These are phyloP conservation scores for Endocarpon pusillum DNA, from an alignment of 495 filamentous ascomycete species.

Conservation along the genomic window DNA sequence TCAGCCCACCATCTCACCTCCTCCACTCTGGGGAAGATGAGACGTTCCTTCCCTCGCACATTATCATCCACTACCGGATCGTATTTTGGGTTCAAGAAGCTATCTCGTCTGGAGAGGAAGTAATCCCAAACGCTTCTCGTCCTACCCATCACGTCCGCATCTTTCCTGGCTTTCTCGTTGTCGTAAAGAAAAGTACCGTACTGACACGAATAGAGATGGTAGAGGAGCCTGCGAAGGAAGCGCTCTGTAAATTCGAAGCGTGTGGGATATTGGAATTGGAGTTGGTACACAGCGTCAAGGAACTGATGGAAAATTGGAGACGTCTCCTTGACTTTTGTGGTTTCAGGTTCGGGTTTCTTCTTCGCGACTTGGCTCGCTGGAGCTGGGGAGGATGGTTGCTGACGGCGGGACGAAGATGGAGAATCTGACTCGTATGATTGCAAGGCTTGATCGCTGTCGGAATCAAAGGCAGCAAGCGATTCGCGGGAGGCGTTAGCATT, in stretches of 20 bases:
- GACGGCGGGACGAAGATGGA: slow-evolving; percentile 21
- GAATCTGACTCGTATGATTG: slow-evolving; percentile 33
- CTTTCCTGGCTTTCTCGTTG: slow-evolving; percentile 73
- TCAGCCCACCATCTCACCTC: slow-evolving; percentile 84
- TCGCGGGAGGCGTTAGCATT: slow-evolving; percentile 30
- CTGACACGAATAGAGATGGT: slow-evolving; percentile 91
- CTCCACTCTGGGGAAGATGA: slow-evolving; percentile 58
- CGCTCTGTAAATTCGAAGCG: slow-evolving; percentile 96
- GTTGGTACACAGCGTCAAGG: slow-evolving; percentile 84
- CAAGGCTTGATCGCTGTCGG: slow-evolving; percentile 45
- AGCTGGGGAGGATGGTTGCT: slow-evolving; percentile 17
- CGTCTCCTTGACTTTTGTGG: slow-evolving; percentile 65
- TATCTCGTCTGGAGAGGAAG: slow-evolving; percentile 58
- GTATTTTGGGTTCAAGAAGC: slow-evolving; percentile 72
- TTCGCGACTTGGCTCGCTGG: slow-evolving; percentile 26
- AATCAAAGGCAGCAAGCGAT: slow-evolving; percentile 31
- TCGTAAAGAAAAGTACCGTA: slow-evolving; percentile 96
- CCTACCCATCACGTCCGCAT: slow-evolving; percentile 49
- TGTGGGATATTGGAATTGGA: slow-evolving; percentile 71
- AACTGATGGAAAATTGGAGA: slow-evolving; percentile 99
- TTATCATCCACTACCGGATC: slow-evolving; percentile 60
- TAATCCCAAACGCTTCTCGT: slow-evolving; percentile 94
- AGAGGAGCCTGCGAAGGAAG: slow-evolving; percentile 76
- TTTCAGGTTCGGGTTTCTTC: slow-evolving; percentile 24
- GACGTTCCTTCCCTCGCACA: slow-evolving; percentile 57